Evolutionary conservation across 371 early-diverging fungal genomes (phyloP).

Genomic region (Thermomucor indicae-seudaticae): DNA sequence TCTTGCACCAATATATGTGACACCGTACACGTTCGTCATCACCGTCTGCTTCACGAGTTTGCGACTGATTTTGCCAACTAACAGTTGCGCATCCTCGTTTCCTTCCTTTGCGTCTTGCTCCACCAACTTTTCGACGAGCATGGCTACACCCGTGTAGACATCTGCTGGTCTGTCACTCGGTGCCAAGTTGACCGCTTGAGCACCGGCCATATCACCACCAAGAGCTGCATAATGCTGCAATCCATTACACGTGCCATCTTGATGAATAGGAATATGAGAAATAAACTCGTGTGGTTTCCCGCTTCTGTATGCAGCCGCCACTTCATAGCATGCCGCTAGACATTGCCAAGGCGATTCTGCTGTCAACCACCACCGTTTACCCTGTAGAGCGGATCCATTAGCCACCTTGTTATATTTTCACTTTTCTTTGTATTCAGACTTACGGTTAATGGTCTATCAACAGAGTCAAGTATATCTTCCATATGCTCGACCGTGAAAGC

Average conservation of each 20-base stretch:
- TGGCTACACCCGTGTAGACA: slow-evolving; percentile 90
- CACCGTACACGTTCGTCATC: slow-evolving; percentile 99
- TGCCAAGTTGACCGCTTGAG: slow-evolving; percentile 86
- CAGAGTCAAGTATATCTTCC: slow-evolving; percentile 81
- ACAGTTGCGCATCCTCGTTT: slow-evolving; percentile 48
- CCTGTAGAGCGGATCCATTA: slow-evolving; percentile 27
- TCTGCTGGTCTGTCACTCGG: slow-evolving; percentile 89
- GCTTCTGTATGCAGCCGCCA: slow-evolving; percentile 73
- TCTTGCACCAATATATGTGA: slow-evolving; percentile 93
- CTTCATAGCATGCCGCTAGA: slow-evolving; percentile 87
- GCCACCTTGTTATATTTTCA: neutral
- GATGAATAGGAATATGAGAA: slow-evolving; percentile 88
- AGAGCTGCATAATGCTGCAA: slow-evolving; percentile 98
- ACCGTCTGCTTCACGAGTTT: slow-evolving; percentile 98
- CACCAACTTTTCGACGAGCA: slow-evolving; percentile 67
- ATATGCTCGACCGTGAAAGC: slow-evolving; percentile 70
- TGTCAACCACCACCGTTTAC: slow-evolving; percentile 88
- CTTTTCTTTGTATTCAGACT: neutral
- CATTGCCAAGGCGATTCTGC: slow-evolving; percentile 95
- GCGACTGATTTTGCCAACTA: slow-evolving; percentile 75
- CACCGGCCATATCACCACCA: slow-evolving; percentile 93
- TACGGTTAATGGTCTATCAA: slow-evolving; percentile 67
- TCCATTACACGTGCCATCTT: slow-evolving; percentile 98
- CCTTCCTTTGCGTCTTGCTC: slow-evolving; percentile 62
- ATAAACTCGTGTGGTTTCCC: slow-evolving; percentile 70